Evolutionary conservation across 2,329 filamentous ascomycete genomes (phyloP), one percentile per base, ranked within the genome.

Genomic region (Colletotrichum zoysiae): DNA sequence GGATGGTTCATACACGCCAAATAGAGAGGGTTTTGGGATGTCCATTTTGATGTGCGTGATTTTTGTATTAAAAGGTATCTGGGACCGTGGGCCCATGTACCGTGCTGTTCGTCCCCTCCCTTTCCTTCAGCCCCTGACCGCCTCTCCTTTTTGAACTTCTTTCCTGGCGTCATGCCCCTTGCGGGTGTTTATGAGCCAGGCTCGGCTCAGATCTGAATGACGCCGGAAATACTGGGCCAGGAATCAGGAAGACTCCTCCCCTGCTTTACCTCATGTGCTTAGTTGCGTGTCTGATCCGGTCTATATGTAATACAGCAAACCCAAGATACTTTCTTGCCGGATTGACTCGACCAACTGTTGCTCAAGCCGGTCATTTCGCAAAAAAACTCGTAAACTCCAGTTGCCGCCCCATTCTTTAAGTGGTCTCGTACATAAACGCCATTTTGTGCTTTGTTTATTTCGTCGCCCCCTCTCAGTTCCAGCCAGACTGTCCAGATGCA

Each of bases 401-500:
- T 50, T 57, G 66, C 70, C 70, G 55, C 48, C 67, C 65, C 58
- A 30, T 38, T 71, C 20, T 69, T 57, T 23, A 67, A 48, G 48
- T 63, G 44, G 33, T 65, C 26, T 65, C 55, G 33, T 72, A 35
- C 61, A 56, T 64, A 46, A 70, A 72, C 70, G 70, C 70, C 66
- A 48, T 70, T 70, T 60, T 60, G 38, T 51, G 26, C 16, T 70
- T 23, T 59, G 1, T 56, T 26, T 18, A 20, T 46, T 50, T 65
- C 44, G 23, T 66, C 67, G 61, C 70, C 63, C 73, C 77, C 75
- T 63, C 74, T 78, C 75, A 86, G 78, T 83, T 84, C 86, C 86
- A 88, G 44, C 84, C 83, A 56, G 81, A 81, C 70, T 84, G 82
- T n/a, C 86, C 86, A 20, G 87, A 86, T 50, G 85, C 83, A 18